phyloP scores from a whole-genome alignment of 345 rosid genomes.

The Eucalyptus sp. region DNA sequence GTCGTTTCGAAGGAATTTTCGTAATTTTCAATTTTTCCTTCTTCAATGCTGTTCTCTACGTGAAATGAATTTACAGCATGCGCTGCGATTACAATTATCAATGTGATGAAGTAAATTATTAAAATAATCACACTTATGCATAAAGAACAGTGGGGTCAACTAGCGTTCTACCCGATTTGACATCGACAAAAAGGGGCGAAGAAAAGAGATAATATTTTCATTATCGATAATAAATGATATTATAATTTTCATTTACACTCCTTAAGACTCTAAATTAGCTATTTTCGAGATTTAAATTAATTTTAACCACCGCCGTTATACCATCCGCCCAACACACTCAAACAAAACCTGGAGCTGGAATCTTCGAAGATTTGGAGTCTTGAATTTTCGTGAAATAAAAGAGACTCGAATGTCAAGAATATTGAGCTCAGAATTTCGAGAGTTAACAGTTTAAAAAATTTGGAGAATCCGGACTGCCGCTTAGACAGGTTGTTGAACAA shows the following conservation, averaged over 20 bases:
- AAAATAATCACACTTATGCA: not conserved
- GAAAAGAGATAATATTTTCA: not conserved
- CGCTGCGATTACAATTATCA: not conserved
- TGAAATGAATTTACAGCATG: not conserved
- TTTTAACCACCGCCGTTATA: not conserved
- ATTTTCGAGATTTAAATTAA: not conserved
- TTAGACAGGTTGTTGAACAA: not conserved
- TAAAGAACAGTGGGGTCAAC: not conserved
- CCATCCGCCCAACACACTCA: not conserved
- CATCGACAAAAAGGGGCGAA: not conserved
- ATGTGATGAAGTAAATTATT: not conserved
- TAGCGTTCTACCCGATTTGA: not conserved
- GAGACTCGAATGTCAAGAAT: not conserved
- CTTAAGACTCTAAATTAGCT: not conserved
- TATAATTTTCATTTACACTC: not conserved
- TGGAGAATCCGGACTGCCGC: not conserved
- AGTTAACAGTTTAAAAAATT: not conserved
- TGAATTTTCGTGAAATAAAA: not conserved
- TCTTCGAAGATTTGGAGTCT: not conserved
- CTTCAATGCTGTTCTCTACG: not conserved
- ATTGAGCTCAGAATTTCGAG: not conserved
- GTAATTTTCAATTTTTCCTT: not conserved
- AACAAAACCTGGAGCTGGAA: not conserved
- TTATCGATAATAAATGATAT: not conserved
- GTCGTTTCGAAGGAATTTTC: not conserved